Evolutionary conservation across 2,329 filamentous ascomycete genomes (phyloP).

Genomic region (Paecilomyces dactylethromorphus): DNA sequence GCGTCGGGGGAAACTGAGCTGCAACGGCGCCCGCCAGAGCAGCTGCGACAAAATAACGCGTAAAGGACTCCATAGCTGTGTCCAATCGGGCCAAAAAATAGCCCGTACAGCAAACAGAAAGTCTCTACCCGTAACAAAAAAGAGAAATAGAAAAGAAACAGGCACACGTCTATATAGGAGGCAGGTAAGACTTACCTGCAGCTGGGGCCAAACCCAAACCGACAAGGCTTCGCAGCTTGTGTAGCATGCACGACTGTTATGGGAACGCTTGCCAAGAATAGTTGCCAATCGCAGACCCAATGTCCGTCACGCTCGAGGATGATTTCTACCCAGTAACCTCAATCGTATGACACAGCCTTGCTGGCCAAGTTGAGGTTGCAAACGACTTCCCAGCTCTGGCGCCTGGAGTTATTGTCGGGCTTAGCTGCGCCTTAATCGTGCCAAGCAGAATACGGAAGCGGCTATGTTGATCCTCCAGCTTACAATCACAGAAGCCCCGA

Average conservation of each 20-base stretch:
- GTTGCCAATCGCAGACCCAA: background rate
- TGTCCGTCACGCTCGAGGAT: background rate
- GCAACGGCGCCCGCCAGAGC: slow-evolving; percentile 12
- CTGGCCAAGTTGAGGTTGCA: background rate
- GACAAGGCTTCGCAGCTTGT: background rate
- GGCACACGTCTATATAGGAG: background rate
- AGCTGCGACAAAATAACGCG: background rate
- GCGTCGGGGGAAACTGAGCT: slow-evolving; percentile 35
- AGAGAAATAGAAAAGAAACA: background rate
- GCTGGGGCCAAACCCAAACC: background rate
- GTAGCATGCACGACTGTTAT: background rate
- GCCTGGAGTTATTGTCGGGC: background rate
- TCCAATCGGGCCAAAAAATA: background rate
- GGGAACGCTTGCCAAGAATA: background rate
- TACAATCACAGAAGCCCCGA: slow-evolving; percentile 1
- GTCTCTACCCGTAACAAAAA: background rate
- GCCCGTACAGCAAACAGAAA: background rate
- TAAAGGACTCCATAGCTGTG: slow-evolving; percentile 3
- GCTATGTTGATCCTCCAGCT: background rate
- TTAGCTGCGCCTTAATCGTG: background rate
- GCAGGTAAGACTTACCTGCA: background rate
- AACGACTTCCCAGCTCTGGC: background rate
- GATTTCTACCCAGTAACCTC: background rate
- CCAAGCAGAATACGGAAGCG: background rate
- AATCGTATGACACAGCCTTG: background rate